phyloP scores from a whole-genome alignment of 768 basidiomycete species.

The Phallus indusiatus region DNA sequence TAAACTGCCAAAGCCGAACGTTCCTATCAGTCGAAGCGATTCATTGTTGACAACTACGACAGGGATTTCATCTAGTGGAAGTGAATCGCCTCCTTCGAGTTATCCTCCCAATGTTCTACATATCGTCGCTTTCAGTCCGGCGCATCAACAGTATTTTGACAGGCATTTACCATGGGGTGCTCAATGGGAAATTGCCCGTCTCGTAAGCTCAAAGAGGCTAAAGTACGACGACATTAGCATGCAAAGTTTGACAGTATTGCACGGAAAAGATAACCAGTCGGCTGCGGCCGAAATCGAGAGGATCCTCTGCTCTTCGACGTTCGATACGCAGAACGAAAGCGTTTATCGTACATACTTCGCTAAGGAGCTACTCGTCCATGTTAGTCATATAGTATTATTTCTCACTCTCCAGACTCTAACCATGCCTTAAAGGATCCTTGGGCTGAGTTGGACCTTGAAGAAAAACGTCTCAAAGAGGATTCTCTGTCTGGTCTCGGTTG shows the following conservation, averaged over 20 bases:
- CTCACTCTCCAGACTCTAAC: constrained; percentile 6
- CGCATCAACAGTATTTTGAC: constrained; percentile 1
- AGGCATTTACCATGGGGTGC: constrained; percentile 23
- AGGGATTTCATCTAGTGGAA: background rate
- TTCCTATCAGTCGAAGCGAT: background rate
- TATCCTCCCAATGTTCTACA: background rate
- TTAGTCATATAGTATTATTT: constrained; percentile 9
- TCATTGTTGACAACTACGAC: background rate
- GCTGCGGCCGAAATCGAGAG: constrained; percentile 20
- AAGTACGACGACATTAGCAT: constrained; percentile 24
- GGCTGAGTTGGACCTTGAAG: constrained; percentile 52
- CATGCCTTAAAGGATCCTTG: constrained; percentile 42
- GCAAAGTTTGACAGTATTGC: constrained; percentile 19
- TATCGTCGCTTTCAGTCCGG: background rate
- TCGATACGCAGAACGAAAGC: background rate
- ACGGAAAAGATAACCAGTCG: constrained; percentile 22
- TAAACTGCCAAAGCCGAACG: background rate
- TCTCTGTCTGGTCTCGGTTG: constrained; percentile 34
- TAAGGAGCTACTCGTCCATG: constrained; percentile 14
- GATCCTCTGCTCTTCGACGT: constrained; percentile 9
- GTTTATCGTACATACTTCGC: background rate
- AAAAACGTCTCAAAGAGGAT: constrained; percentile 26
- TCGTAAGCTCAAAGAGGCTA: constrained; percentile 24
- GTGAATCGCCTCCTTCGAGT: background rate
- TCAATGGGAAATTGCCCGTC: constrained; percentile 45